Evolutionary conservation across 2,329 filamentous ascomycete genomes (phyloP).

Genomic region (Beauveria sp.): DNA sequence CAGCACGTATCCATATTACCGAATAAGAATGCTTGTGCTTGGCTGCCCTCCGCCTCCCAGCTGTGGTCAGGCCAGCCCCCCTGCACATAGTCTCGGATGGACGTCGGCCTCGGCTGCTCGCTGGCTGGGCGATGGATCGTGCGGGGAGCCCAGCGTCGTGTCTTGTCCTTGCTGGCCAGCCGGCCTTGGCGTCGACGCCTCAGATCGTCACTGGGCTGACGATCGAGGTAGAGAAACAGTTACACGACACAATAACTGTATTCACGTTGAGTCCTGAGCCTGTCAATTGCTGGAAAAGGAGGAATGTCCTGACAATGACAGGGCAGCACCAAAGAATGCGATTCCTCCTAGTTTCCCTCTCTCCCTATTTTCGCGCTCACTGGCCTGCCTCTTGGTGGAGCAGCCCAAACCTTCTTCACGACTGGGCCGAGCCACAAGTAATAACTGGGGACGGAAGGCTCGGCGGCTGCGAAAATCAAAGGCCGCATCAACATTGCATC

Average conservation of each 20-base stretch:
- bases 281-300: too few species aligned
- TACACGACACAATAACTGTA: too few species aligned
- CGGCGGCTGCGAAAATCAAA: neutral
- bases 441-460: neutral
- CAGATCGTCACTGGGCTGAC: neutral
- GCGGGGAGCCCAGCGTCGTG: neutral
- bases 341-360: neutral
- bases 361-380: neutral
- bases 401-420: neutral
- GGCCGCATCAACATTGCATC: neutral
- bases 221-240: too few species aligned
- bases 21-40: too few species aligned
- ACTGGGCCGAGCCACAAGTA: conserved; percentile 4
- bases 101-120: neutral
- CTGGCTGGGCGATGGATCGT: conserved; percentile 9
- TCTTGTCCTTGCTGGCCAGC: neutral
- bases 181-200: neutral
- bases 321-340: neutral
- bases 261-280: too few species aligned
- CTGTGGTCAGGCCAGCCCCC: neutral
- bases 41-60: neutral
- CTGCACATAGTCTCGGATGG: neutral
- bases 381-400: neutral
- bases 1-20: too few species aligned
- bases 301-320: neutral